A percentile compares a stretch with the other conserved stretches of the same genome.
Evolutionary conservation across 2,329 filamentous ascomycete species (phyloP).

Genomic region (Clonostachys rosea): DNA sequence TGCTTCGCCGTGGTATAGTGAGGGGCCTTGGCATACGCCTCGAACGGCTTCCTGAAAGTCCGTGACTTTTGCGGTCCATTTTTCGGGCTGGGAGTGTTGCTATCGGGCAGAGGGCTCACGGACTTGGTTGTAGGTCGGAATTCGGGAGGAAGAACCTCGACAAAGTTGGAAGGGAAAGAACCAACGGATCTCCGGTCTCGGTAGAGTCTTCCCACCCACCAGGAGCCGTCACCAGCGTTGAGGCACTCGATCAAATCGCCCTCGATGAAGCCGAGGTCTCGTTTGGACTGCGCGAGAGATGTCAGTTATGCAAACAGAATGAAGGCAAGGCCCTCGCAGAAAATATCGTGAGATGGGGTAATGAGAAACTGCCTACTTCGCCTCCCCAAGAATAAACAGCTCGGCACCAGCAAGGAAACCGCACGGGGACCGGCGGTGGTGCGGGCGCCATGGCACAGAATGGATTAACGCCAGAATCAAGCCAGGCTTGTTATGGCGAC

Average conservation of each 20-base stretch:
- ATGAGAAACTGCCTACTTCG: slow-evolving; percentile 47
- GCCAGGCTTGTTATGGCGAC: no score
- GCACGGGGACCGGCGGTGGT: slow-evolving; percentile 62
- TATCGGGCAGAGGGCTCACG: slow-evolving; percentile 54
- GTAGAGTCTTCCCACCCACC: slow-evolving; percentile 94
- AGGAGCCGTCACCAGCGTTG: slow-evolving; percentile 94
- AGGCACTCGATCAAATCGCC: slow-evolving; percentile 97
- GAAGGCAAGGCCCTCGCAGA: no score
- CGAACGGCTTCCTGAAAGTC: slow-evolving; percentile 62
- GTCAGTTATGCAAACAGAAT: no score
- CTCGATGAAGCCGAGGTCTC: slow-evolving; percentile 94
- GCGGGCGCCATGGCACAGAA: slow-evolving; percentile 40
- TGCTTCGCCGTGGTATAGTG: slow-evolving; percentile 62
- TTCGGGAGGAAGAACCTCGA: slow-evolving; percentile 78
- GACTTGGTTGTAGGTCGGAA: slow-evolving; percentile 72
- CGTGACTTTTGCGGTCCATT: slow-evolving; percentile 55
- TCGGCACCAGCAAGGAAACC: slow-evolving; percentile 88
- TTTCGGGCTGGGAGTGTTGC: slow-evolving; percentile 48
- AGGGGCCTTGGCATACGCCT: slow-evolving; percentile 62
- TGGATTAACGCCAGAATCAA: no score
- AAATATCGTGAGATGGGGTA: not conserved
- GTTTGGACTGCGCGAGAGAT: slow-evolving; percentile 59
- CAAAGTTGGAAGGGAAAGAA: slow-evolving; percentile 95
- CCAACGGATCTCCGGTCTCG: slow-evolving; percentile 89
- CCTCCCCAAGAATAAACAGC: slow-evolving; percentile 92